Evolutionary conservation across 176 grass and related monocot species (phyloP).

Genomic region (Oropetium thomaeum): DNA sequence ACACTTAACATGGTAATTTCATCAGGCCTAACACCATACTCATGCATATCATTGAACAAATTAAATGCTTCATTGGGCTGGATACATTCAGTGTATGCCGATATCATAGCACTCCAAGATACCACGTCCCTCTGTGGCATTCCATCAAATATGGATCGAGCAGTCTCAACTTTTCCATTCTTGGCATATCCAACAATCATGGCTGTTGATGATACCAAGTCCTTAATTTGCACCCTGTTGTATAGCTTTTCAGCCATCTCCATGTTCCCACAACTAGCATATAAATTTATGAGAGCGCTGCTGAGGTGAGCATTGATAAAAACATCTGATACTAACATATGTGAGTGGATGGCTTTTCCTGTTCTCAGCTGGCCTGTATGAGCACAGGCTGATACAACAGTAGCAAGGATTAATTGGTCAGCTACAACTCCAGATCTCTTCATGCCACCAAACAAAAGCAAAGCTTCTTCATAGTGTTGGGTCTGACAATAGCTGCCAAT

Average conservation of each 20-base stretch:
- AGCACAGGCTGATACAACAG: slow-evolving; percentile 60
- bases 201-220: slow-evolving; percentile 58
- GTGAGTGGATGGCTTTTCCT: slow-evolving; percentile 61
- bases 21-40: slow-evolving; percentile 42
- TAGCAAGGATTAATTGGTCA: slow-evolving; percentile 69
- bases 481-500: slow-evolving; percentile 70
- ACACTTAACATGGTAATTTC: slow-evolving; percentile 70
- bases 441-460: slow-evolving; percentile 72
- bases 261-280: slow-evolving; percentile 58
- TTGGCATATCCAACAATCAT: slow-evolving; percentile 82
- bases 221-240: slow-evolving; percentile 38
- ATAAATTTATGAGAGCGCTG: slow-evolving; percentile 72
- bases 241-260: slow-evolving; percentile 67
- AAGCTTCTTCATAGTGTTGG: slow-evolving; percentile 55
- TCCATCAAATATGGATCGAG: slow-evolving; percentile 67
- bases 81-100: slow-evolving; percentile 62
- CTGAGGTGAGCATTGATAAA: slow-evolving; percentile 45
- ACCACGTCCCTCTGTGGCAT: slow-evolving; percentile 75
- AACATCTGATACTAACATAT: slow-evolving; percentile 56
- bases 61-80: slow-evolving; percentile 57
- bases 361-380: slow-evolving; percentile 42
- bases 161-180: slow-evolving; percentile 52
- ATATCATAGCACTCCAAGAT: slow-evolving; percentile 93
- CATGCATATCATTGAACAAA: slow-evolving; percentile 70
- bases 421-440: slow-evolving; percentile 64